phyloP scores from a whole-genome alignment of 2,329 filamentous ascomycete genomes.

The Fusarium napiforme region DNA sequence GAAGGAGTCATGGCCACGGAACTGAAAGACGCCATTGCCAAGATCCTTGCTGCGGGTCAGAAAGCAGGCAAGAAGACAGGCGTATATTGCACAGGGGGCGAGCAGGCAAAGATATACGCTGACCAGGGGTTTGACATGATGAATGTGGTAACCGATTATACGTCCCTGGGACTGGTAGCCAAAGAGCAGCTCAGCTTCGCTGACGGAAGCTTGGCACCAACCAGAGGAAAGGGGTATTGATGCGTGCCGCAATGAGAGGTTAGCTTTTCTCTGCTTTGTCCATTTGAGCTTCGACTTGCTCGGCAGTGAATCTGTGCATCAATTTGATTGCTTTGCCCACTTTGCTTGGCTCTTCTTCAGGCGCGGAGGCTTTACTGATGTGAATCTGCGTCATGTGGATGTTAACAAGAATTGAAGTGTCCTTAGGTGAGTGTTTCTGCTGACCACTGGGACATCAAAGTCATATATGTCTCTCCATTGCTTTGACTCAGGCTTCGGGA shows the following conservation, averaged over 20 bases:
- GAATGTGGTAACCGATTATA: conserved; percentile 66
- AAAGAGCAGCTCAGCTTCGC: conserved; percentile 60
- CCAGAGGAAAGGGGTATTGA: conserved; percentile 56
- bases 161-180: conserved; percentile 58
- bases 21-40: conserved; percentile 68
- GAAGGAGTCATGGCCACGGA: conserved; percentile 68
- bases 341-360: conserved; percentile 63
- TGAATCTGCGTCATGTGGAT: conserved; percentile 61
- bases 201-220: conserved; percentile 52
- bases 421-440: conserved; percentile 35
- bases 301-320: conserved; percentile 79
- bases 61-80: conserved; percentile 74
- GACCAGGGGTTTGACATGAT: conserved; percentile 72
- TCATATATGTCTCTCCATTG: conserved; percentile 80
- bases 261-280: conserved; percentile 61
- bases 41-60: conserved; percentile 66
- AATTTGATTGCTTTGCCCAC: conserved; percentile 73
- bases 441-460: conserved; percentile 83
- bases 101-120: conserved; percentile 65
- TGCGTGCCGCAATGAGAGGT: not conserved
- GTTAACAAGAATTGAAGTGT: not conserved
- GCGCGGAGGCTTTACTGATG: conserved; percentile 66
- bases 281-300: conserved; percentile 76
- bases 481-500: conserved; percentile 70
- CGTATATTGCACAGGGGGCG: conserved; percentile 66